A percentile compares a stretch with the other conserved stretches of the same genome.
These are phyloP conservation scores for Fraxinus baroniana DNA, from an alignment of 305 asterid species.

Conservation along the genomic window DNA sequence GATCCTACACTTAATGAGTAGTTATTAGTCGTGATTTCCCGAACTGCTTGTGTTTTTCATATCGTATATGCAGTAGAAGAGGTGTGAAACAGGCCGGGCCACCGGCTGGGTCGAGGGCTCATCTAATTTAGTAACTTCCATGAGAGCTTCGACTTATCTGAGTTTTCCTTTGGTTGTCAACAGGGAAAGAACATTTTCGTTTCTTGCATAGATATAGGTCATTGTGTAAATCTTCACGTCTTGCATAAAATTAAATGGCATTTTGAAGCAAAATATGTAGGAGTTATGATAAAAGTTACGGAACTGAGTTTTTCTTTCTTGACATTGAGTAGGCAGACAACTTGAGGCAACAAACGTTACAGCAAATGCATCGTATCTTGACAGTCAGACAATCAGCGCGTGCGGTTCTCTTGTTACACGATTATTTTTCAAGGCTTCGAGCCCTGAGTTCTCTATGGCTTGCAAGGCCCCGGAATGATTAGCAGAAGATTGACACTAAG, in stretches of 20 bases:
- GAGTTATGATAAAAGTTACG: not conserved
- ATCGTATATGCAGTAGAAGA: not conserved
- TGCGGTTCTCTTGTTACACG: constrained; percentile 69
- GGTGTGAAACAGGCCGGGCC: not conserved
- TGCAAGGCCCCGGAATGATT: constrained; percentile 61
- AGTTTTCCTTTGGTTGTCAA: not conserved
- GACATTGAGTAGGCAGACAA: constrained; percentile 67
- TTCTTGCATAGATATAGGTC: not conserved
- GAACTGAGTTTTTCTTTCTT: not conserved
- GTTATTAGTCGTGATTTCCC: not conserved
- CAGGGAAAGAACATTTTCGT: not conserved
- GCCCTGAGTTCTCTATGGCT: constrained; percentile 77
- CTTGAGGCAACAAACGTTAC: constrained; percentile 81
- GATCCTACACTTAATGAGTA: not conserved
- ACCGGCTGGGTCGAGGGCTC: not conserved
- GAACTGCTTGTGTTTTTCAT: not conserved
- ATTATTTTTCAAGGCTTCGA: constrained; percentile 84
- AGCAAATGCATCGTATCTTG: constrained; percentile 76
- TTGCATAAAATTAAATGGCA: not conserved
- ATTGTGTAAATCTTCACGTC: not conserved
- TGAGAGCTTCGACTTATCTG: not conserved
- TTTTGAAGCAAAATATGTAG: not conserved
- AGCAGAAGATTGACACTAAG: not conserved
- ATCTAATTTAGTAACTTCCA: not conserved
- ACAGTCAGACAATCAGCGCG: constrained; percentile 90